These are phyloP conservation scores for Penicillium sp. DNA, from an alignment of 2,329 filamentous ascomycete species.

Conservation along the genomic window DNA sequence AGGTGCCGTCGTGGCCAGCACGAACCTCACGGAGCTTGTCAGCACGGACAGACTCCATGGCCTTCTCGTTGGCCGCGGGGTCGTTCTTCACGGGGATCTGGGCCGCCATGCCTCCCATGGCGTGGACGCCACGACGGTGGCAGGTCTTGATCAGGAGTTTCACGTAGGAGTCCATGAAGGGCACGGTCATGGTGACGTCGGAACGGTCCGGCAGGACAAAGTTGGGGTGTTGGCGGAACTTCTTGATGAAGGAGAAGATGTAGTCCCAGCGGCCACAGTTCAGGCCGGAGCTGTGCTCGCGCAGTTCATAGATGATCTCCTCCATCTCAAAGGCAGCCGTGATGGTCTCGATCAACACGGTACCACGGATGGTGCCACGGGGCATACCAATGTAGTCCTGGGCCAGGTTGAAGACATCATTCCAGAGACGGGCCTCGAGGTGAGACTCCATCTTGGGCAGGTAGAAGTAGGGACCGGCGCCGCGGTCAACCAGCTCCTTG, in stretches of 20 bases:
- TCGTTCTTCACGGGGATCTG: conserved; percentile 99
- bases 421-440: conserved; percentile 95
- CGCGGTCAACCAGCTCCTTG: conserved; percentile 74
- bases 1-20: conserved; percentile 92
- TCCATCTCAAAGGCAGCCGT: conserved; percentile 99
- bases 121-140: conserved; percentile 93
- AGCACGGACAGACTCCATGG: conserved; percentile 86
- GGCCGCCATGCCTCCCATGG: conserved; percentile 97
- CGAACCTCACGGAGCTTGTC: conserved; percentile 96
- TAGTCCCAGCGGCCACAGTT: conserved; percentile 99
- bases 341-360: conserved; percentile 96
- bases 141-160: conserved; percentile 97
- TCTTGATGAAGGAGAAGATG: conserved; percentile 99
- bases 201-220: conserved; percentile 91
- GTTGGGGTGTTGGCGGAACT: conserved; percentile 89
- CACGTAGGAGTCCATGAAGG: conserved; percentile 97
- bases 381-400: conserved; percentile 90
- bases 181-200: conserved; percentile 91
- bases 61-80: conserved; percentile 80
- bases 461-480: conserved; percentile 93
- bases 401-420: conserved; percentile 91
- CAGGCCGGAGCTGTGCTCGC: conserved; percentile 89
- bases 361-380: conserved; percentile 87
- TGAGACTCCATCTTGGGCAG: conserved; percentile 98
- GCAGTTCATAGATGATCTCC: conserved; percentile 98